phyloP scores from a whole-genome alignment of 768 basidiomycete genomes.

The Podaxis rugospora region DNA sequence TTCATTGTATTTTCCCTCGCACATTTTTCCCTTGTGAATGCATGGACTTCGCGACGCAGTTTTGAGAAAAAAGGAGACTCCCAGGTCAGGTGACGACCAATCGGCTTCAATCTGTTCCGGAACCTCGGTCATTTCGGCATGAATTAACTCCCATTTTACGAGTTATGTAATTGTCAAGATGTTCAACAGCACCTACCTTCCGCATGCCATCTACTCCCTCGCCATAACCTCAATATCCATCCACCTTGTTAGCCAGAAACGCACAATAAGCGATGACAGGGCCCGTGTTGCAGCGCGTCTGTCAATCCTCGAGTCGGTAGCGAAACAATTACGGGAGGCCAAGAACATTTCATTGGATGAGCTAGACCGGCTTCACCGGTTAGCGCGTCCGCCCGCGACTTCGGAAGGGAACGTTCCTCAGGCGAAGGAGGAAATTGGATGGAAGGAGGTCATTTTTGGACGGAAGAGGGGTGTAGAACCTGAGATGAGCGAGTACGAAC shows the following conservation, averaged over 20 bases:
- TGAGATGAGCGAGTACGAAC: constrained; percentile 32
- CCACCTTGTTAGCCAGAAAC: constrained; percentile 56
- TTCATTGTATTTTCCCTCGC: background rate
- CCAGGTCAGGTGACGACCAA: no score
- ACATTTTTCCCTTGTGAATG: background rate
- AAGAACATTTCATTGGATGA: constrained; percentile 44
- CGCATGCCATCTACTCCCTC: constrained; percentile 61
- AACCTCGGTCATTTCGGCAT: background rate
- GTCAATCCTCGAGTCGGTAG: constrained; percentile 59
- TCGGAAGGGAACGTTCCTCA: background rate
- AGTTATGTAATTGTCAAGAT: constrained; percentile 10
- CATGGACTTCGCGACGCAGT: background rate
- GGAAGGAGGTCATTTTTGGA: constrained; percentile 51
- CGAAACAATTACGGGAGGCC: constrained; percentile 38
- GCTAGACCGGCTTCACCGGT: constrained; percentile 46
- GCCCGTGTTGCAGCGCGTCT: constrained; percentile 51
- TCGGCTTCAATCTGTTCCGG: background rate
- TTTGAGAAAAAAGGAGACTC: no score
- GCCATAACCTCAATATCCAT: constrained; percentile 66
- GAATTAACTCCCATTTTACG: background rate
- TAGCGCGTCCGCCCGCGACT: constrained; percentile 33
- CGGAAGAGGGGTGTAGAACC: constrained; percentile 22
- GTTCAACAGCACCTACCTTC: constrained; percentile 41
- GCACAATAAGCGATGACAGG: constrained; percentile 45
- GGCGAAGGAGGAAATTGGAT: constrained; percentile 29